Evolutionary conservation across 169 alveolate species (phyloP), one percentile per base, ranked within the genome.

Genomic region (Eimeria sp.): DNA sequence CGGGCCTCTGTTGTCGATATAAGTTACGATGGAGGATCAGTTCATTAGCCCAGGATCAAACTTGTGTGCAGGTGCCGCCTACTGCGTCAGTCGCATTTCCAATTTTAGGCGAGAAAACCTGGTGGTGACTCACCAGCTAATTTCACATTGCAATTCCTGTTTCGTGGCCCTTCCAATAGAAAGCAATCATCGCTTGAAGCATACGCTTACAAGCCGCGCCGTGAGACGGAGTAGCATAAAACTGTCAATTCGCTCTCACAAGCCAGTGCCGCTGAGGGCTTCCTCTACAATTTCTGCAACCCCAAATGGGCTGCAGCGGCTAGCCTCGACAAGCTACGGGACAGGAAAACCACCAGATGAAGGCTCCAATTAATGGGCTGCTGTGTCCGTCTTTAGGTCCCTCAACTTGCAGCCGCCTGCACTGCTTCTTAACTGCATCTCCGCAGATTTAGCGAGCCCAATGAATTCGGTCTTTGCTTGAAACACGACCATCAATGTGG

Each of bases 81-180:
- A 30, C 51, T 27, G 34, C 80, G 14, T 65, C 75, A 65, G 75
- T 16, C 6, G 7, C 6, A 27, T 10, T 30, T 9, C 13, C 11
- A 6, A 5, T 10, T 14, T 4, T 22, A 22, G 0, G 80, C 80
- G n/a, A 27, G 6, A 6, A 22, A 14, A 10, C 0, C 22, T 70
- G 80, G 43, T 34, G 51, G 80, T 70, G 51, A 34, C 80, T 70
- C 51, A 70, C 80, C 80, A 70, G 13, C 80, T 70, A 25, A 16
- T 30, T 27, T 70, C 51, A 27, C n/a, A 7, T 70, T 70, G 47
- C n/a, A 30, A 70, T 30, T 11, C n/a, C 1, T 70, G 14, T 70
- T 30, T 70, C 80, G 80, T 70, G 80, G 80, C 80, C 80, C 51
- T 70, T 11, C 51, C 51, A 49, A 9, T 30, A 5, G 13, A 3